phyloP scores from a whole-genome alignment of 768 basidiomycete species.

The Boletus sensibilis region DNA sequence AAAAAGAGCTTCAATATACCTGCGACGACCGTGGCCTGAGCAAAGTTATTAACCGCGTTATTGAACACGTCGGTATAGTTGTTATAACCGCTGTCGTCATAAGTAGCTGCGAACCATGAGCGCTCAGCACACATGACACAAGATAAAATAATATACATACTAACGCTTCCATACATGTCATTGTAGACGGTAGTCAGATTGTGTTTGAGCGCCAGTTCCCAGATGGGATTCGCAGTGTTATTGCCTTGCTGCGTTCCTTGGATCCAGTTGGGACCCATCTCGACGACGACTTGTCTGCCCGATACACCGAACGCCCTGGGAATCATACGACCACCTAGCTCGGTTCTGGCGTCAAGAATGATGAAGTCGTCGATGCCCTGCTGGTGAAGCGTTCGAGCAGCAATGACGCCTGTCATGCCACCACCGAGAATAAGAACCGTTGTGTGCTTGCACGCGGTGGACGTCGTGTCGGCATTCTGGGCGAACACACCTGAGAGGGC shows the following conservation, averaged over 20 bases:
- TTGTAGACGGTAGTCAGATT: slow-evolving; percentile 46
- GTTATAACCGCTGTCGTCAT: slow-evolving; percentile 48
- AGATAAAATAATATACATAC: slow-evolving; percentile 35
- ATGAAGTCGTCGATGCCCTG: slow-evolving; percentile 55
- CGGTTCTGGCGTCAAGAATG: slow-evolving; percentile 57
- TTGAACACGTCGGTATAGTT: slow-evolving; percentile 50
- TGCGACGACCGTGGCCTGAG: slow-evolving; percentile 41
- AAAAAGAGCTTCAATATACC: slow-evolving; percentile 31
- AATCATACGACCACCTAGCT: slow-evolving; percentile 63
- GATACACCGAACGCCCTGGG: slow-evolving; percentile 42
- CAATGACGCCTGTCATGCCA: slow-evolving; percentile 63
- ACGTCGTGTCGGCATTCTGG: slow-evolving; percentile 1
- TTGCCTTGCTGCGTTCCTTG: slow-evolving; percentile 49
- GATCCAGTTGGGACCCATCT: slow-evolving; percentile 63
- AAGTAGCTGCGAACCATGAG: slow-evolving; percentile 43
- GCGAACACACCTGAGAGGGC: background rate
- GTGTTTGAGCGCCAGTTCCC: slow-evolving; percentile 55
- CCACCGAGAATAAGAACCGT: slow-evolving; percentile 62
- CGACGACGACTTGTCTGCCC: slow-evolving; percentile 43
- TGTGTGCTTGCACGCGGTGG: slow-evolving; percentile 21
- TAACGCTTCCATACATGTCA: slow-evolving; percentile 42
- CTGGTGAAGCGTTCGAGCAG: slow-evolving; percentile 56
- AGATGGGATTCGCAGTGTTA: slow-evolving; percentile 60
- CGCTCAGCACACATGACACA: background rate
- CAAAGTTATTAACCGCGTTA: slow-evolving; percentile 40